Evolutionary conservation across 164 flowering plant species (phyloP), one percentile per base, ranked within the genome.

Genomic region (Magnolia kwangsiensis): DNA sequence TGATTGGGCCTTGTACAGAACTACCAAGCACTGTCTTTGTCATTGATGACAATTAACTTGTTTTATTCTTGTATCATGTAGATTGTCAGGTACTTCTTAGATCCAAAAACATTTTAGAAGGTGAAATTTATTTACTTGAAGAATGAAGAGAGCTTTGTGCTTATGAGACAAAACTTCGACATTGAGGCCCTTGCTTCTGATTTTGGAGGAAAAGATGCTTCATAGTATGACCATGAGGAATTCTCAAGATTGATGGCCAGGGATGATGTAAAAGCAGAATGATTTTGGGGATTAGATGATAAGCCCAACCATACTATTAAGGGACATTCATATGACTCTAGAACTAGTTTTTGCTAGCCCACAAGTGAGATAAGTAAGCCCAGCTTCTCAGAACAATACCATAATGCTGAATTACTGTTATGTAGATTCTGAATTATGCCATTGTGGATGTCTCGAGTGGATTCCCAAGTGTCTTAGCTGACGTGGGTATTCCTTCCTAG

Each of bases 61-160:
- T 24, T 70, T 27, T 21, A 71, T 55, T 24, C 72, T 37, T 50
- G 45, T 23, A 51, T 64, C 51, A 4, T 80, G 83, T 90, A 95
- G 98, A 75, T 92, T 51, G 91, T 90, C 19, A 93, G 92, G 81
- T 92, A 89, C 72, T 91, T 95, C 80, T 75, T 95, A 81, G 98
- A 95, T 74, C 78, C 91, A 0, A 95, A 93, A 73, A 93, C 98
- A 51, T 89, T 89, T 77, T 89, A 88, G 78, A 93, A 93, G 87
- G 97, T 93, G 79, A 95, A 91, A 77, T 95, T 93, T 64, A 91
- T 95, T 21, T 92, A 95, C 80, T 94, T 97, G 2, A 90, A 92
- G 78, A 89, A 92, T 16, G 85, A 87, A 76, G 92, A 88, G 0
- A 93, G 98, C 50, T 89, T 88, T n/a, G 97, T 89, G 82, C 87